phyloP scores from a whole-genome alignment of 2,329 filamentous ascomycete species.

The Neonectria punicea region DNA sequence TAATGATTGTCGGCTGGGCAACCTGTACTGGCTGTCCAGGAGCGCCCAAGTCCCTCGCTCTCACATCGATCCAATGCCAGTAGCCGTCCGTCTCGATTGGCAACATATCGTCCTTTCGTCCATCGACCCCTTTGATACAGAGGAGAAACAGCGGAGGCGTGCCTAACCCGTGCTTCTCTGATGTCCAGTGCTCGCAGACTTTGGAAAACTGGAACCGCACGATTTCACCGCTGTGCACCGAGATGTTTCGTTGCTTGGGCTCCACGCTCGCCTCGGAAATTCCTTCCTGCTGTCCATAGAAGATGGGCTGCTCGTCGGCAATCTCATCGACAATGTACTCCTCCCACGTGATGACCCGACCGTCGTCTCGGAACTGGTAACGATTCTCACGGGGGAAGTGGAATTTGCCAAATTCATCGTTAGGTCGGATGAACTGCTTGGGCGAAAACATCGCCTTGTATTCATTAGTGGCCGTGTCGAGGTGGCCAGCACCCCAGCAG shows the following conservation, averaged over 20 bases:
- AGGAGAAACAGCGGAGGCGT: slow-evolving; percentile 77
- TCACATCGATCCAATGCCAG: slow-evolving; percentile 85
- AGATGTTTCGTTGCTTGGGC: slow-evolving; percentile 64
- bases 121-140: slow-evolving; percentile 72
- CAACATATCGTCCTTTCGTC: slow-evolving; percentile 73
- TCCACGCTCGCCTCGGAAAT: slow-evolving; percentile 68
- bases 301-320: slow-evolving; percentile 58
- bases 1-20: slow-evolving; percentile 65
- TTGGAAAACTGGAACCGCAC: slow-evolving; percentile 85
- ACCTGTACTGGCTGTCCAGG: slow-evolving; percentile 76
- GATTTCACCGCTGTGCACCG: slow-evolving; percentile 64
- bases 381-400: slow-evolving; percentile 79
- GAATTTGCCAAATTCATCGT: slow-evolving; percentile 81
- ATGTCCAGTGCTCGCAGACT: slow-evolving; percentile 84
- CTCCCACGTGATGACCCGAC: slow-evolving; percentile 76
- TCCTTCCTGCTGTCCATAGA: slow-evolving; percentile 61
- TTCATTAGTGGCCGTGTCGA: slow-evolving; percentile 60
- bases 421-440: slow-evolving; percentile 67
- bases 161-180: slow-evolving; percentile 73
- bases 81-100: slow-evolving; percentile 81
- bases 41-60: slow-evolving; percentile 70
- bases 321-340: slow-evolving; percentile 78
- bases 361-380: slow-evolving; percentile 81
- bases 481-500: slow-evolving; percentile 89
- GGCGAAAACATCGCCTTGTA: slow-evolving; percentile 79